Base-by-base conservation (phyloP, 2,329 filamentous ascomycete genomes). In the Trichoderma aggressivum region DNA sequence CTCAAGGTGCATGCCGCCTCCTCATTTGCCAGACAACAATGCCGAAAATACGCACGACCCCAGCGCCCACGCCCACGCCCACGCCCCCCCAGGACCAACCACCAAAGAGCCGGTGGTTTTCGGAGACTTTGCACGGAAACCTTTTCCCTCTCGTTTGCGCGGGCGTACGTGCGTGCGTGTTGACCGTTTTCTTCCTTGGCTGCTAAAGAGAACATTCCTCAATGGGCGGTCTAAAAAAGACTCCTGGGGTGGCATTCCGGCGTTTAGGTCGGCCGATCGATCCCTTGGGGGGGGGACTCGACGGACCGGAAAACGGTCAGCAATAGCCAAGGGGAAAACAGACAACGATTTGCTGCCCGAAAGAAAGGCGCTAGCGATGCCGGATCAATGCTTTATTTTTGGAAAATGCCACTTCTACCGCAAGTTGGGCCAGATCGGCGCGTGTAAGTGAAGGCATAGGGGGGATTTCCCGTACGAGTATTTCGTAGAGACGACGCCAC, bases 111-210 rank as follows among this genome's bases (percentile, higher is more conserved):
- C 59, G 12, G 24, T 65, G 21, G 47, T 61, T 28, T 18, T 61
- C 65, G 65, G 65, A 69, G 65, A 69, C 65, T 69, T 69, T 69
- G 28, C 11, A 69, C 65, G 56, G 55, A 47, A 50, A 24, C 11
- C 36, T 32, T 34, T 61, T 26, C 5, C 21, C 47, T 24, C 21
- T 24, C n/a, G 47, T 53, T 53, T 53, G 47, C 8, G 18, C 18
- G 55, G 28, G 28, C 16, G 11, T 18, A 32, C 14, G 50, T 28
- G 21, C 26, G 53, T 56, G 21, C n/a, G 14, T 24, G 8, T 50
- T 50, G 7, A 24, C n/a, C n/a, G 12, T 14, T 28, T 28, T 43
- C 59, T 39, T 26, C 24, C 24, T 58, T 21, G 53, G 16, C 36
- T 58, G 32, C 63, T 11, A 36, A n/a, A n/a, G 39, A 50, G 39